Evolutionary conservation across 768 basidiomycete species (phyloP).

Genomic region (Mycena latifolia): DNA sequence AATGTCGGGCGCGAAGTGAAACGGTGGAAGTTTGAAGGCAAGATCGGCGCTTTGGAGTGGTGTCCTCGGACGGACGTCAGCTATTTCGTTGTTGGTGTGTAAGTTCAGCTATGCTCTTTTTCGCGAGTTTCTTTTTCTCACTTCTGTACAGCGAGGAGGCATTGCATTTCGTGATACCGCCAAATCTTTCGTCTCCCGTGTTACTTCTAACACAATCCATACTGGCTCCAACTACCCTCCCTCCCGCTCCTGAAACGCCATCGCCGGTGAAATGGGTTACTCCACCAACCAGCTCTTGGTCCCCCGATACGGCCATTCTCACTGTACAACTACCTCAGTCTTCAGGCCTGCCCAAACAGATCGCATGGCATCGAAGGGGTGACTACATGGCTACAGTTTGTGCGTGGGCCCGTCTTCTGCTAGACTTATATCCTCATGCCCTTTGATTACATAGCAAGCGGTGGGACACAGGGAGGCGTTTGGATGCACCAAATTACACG

Average conservation of each 20-base stretch:
- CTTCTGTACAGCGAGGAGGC: slow-evolving; percentile 76
- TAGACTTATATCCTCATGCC: slow-evolving; percentile 24
- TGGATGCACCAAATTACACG: slow-evolving; percentile 97
- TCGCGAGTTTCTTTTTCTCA: slow-evolving; percentile 10
- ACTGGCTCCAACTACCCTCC: slow-evolving; percentile 74
- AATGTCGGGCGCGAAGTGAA: slow-evolving; percentile 90
- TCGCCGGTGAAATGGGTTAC: slow-evolving; percentile 82
- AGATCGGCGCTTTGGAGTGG: slow-evolving; percentile 92
- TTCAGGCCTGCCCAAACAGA: slow-evolving; percentile 81
- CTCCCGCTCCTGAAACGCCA: slow-evolving; percentile 64
- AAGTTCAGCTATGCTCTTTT: slow-evolving; percentile 50
- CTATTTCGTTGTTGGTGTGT: slow-evolving; percentile 87
- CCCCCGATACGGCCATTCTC: slow-evolving; percentile 68
- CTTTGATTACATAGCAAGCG: slow-evolving; percentile 58
- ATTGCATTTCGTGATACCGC: slow-evolving; percentile 84
- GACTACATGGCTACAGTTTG: slow-evolving; percentile 97
- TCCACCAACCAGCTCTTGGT: slow-evolving; percentile 56
- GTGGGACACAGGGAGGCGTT: slow-evolving; percentile 82
- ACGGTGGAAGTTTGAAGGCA: slow-evolving; percentile 85
- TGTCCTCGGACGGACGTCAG: slow-evolving; percentile 88
- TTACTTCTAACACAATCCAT: slow-evolving; percentile 70
- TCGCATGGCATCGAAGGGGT: slow-evolving; percentile 93
- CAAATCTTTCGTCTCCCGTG: slow-evolving; percentile 74
- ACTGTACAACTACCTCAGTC: slow-evolving; percentile 71
- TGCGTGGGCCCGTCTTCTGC: slow-evolving; percentile 57